Evolutionary conservation across 257 asterid species (phyloP).

Genomic region (Solanum tarijense): DNA sequence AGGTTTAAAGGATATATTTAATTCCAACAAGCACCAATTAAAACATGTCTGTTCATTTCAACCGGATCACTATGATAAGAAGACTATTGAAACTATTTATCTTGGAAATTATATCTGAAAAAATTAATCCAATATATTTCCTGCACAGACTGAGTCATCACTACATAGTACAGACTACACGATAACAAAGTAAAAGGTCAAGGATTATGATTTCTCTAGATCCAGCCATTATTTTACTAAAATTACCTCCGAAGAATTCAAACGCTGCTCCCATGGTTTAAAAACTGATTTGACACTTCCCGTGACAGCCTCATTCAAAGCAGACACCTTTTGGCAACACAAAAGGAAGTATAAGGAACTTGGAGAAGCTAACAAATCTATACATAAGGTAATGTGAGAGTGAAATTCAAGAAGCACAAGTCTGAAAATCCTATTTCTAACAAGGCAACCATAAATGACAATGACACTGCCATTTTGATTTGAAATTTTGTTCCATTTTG

Average conservation of each 20-base stretch:
- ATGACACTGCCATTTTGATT: not conserved
- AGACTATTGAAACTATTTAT: not conserved
- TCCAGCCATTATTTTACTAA: not conserved
- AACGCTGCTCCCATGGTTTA: constrained; percentile 92
- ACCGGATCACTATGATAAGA: not conserved
- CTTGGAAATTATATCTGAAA: not conserved
- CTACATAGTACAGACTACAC: not conserved
- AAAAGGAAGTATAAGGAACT: not conserved
- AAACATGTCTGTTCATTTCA: not conserved
- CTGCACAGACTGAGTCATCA: not conserved
- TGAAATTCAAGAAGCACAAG: not conserved
- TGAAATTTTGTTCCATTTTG: not conserved
- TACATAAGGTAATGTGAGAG: not conserved
- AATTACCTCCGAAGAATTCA: constrained; percentile 66
- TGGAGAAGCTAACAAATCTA: not conserved
- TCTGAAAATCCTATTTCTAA: not conserved
- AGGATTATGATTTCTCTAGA: not conserved
- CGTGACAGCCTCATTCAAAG: constrained; percentile 75
- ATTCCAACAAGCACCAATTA: not conserved
- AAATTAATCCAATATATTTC: not conserved
- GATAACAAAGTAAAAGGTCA: not conserved
- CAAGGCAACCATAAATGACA: not conserved
- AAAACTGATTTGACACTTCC: constrained; percentile 90
- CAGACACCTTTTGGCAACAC: constrained; percentile 54
- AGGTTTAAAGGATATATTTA: not conserved